A percentile compares a stretch with the other conserved stretches of the same genome.
Evolutionary conservation across 345 rosid genomes (phyloP).

Genomic region (Eucalyptus lansdowneana): DNA sequence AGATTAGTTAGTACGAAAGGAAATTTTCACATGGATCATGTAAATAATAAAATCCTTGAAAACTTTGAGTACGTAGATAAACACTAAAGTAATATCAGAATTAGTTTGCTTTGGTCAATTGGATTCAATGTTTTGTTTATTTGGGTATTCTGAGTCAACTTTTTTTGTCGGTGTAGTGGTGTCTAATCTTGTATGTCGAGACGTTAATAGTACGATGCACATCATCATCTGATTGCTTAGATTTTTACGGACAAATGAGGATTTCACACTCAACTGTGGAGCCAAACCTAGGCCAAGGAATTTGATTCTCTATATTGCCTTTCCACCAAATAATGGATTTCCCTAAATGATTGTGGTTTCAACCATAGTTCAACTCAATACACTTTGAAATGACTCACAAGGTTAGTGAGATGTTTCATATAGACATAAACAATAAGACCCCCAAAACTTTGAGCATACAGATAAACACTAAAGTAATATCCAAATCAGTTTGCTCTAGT

Average conservation of each 20-base stretch:
- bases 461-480: background rate
- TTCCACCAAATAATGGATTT: too few relatives aligned
- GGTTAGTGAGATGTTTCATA: background rate
- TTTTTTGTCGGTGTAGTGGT: background rate
- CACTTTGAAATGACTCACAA: too few relatives aligned
- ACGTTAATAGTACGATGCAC: too few relatives aligned
- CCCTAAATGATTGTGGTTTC: too few relatives aligned
- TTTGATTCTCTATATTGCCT: too few relatives aligned
- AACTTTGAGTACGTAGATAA: background rate
- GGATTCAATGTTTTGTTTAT: background rate
- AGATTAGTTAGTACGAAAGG: background rate
- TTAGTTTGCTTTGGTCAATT: background rate
- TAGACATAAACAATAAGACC: background rate
- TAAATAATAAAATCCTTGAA: background rate
- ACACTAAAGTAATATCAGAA: background rate
- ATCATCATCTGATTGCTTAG: too few relatives aligned
- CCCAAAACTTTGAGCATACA: background rate
- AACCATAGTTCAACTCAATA: too few relatives aligned
- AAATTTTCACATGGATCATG: background rate
- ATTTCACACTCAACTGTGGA: too few relatives aligned
- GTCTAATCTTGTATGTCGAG: background rate
- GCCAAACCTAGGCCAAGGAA: too few relatives aligned
- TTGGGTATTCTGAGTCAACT: background rate
- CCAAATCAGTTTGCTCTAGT: accelerated
- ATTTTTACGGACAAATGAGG: too few relatives aligned